Evolutionary conservation across 768 basidiomycete genomes (phyloP).

Genomic region (Chalciporus piperatus): DNA sequence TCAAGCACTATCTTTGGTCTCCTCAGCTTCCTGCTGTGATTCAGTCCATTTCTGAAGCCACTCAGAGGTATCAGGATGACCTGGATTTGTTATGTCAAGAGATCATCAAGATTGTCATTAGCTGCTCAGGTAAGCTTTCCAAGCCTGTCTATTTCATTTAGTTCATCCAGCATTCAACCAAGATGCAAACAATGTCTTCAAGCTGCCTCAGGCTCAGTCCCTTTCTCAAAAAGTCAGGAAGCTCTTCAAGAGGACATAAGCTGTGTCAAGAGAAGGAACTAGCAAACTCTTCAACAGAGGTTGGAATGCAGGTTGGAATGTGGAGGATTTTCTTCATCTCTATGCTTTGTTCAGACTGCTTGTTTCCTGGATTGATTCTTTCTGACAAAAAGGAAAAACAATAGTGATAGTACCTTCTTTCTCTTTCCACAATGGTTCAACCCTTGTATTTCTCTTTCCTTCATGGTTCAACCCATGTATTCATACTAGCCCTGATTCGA

Average conservation of each 20-base stretch:
- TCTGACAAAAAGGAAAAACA: not conserved
- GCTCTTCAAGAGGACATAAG: not conserved
- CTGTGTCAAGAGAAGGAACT: not conserved
- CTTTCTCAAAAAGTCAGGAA: not conserved
- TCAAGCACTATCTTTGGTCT: not conserved
- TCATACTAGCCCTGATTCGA: too few relatives aligned
- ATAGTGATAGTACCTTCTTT: too few relatives aligned
- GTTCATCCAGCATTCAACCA: too few relatives aligned
- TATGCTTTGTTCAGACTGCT: not conserved
- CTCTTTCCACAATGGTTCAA: too few relatives aligned
- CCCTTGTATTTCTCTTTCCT: too few relatives aligned
- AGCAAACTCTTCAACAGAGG: not conserved
- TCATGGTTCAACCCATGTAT: too few relatives aligned
- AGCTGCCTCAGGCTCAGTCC: too few relatives aligned
- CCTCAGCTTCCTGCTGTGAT: not conserved
- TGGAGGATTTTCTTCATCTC: not conserved
- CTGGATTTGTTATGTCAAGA: not conserved
- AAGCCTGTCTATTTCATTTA: too few relatives aligned
- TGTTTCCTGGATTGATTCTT: not conserved
- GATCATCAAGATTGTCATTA: not conserved
- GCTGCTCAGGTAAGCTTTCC: not conserved
- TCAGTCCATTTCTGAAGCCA: not conserved
- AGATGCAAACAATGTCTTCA: too few relatives aligned
- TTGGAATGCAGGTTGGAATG: not conserved
- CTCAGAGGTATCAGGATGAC: not conserved